phyloP scores from a whole-genome alignment of 805 yeast genomes.

The Tetrapisispora namnaoensis region DNA sequence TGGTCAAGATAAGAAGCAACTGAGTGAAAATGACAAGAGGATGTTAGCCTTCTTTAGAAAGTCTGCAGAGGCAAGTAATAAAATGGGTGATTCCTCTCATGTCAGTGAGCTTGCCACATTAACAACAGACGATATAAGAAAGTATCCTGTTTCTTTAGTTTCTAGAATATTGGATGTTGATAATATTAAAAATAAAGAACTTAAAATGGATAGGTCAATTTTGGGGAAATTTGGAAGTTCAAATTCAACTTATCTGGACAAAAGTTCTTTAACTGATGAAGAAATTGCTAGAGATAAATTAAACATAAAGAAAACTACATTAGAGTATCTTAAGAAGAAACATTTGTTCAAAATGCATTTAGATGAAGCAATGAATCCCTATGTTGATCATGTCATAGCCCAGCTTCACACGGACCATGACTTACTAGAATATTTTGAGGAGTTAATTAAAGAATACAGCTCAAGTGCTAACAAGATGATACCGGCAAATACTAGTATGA shows the following conservation, averaged over 20 bases:
- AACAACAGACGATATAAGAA: conserved; percentile 19
- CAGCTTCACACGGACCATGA: conserved; percentile 20
- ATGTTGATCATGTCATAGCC: conserved; percentile 6
- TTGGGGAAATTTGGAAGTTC: background rate
- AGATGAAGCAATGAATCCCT: conserved; percentile 16
- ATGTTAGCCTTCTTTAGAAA: conserved; percentile 12
- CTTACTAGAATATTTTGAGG: conserved; percentile 10
- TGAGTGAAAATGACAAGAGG: conserved; percentile 8
- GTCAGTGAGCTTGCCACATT: conserved; percentile 6
- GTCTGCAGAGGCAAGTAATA: conserved; percentile 2
- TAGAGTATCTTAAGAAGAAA: conserved; percentile 13
- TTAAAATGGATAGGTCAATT: background rate
- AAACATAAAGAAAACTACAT: conserved; percentile 1
- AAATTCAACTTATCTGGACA: background rate
- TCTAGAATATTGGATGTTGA: conserved; percentile 9
- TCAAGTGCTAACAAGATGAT: background rate
- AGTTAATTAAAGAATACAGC: conserved; percentile 9
- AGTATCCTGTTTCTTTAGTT: conserved; percentile 17
- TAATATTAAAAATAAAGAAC: background rate
- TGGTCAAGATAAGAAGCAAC: conserved; percentile 10
- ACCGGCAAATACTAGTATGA: too few species aligned
- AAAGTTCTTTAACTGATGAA: background rate
- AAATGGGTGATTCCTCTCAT: conserved; percentile 5
- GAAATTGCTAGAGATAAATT: background rate
- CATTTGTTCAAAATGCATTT: conserved; percentile 17